Evolutionary conservation across 2,329 filamentous ascomycete genomes (phyloP), one percentile per base, ranked within the genome.

Genomic region (Myriosclerotinia scirpicola): DNA sequence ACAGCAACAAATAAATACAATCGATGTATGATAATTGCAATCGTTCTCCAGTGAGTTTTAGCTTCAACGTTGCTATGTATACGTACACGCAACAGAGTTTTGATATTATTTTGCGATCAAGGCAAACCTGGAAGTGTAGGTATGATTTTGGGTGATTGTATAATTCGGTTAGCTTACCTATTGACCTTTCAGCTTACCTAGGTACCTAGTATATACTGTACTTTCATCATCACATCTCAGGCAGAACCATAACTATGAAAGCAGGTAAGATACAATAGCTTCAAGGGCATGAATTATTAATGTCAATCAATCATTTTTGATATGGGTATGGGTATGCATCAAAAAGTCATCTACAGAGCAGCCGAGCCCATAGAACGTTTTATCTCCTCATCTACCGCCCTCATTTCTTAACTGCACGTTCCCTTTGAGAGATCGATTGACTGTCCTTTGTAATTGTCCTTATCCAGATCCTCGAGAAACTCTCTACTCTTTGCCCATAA

Each of bases 401-500:
- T 64, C 34, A 62, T 66, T 65, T 53, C 67, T 58, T 63, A 36
- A 65, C 62, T 5, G 54, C 65, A 36, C 53, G 65, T 8, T 40
- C 64, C 36, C 26, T 48, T 66, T 55, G 50, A 30, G 54, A 8
- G n/a, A 44, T 46, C 40, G n/a, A 66, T 64, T 62, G n/a, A 66
- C 63, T 62, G 67, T 59, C 22, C 54, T 65, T 52, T 63, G 14
- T 64, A 62, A 38, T 50, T 60, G 4, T 58, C 67, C 20, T 64
- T 66, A 42, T 72, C 74, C 30, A 81, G 64, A 34, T 75, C 74
- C 69, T 81, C 82, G 52, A 90, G 75, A 69, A 90, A 82, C 55
- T 78, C 78, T 72, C 81, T 84, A 52, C 86, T 84, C 71, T 85
- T 83, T 44, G 81, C 83, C 87, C 94, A 90, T 54, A 96, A 80